These are phyloP conservation scores for Ensete ventricosum DNA, from an alignment of 176 grass and related monocot genomes.

Conservation along the genomic window DNA sequence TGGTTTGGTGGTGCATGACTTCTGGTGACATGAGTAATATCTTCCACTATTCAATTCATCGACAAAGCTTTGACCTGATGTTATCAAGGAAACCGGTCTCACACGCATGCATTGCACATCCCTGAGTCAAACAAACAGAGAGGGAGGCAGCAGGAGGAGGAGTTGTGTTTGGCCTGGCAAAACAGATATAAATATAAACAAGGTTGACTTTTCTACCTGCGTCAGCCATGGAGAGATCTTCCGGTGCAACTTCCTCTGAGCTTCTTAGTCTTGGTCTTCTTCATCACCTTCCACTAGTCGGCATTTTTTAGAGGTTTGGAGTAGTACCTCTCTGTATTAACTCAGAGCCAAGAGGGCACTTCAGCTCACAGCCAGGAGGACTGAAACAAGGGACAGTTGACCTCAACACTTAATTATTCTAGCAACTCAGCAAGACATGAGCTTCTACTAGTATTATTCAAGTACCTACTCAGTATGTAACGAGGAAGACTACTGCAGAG, in stretches of 20 bases:
- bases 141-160: background rate
- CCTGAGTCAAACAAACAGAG: background rate
- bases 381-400: background rate
- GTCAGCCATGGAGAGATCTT: background rate
- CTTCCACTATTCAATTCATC: too few species aligned
- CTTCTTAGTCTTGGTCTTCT: too few species aligned
- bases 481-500: background rate
- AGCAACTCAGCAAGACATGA: too few species aligned
- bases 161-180: background rate
- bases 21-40: too few species aligned
- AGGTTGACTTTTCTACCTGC: background rate
- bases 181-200: background rate
- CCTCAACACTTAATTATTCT: too few species aligned
- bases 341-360: constrained; percentile 1
- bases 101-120: too few species aligned
- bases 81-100: too few species aligned
- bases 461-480: background rate
- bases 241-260: background rate
- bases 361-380: constrained; percentile 1
- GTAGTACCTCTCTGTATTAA: background rate
- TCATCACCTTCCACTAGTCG: background rate
- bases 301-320: background rate
- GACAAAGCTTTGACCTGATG: too few species aligned
- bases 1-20: too few species aligned
- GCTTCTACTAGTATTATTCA: background rate